phyloP scores from a whole-genome alignment of 106 monocot genomes.

The Dendrobium officinale region DNA sequence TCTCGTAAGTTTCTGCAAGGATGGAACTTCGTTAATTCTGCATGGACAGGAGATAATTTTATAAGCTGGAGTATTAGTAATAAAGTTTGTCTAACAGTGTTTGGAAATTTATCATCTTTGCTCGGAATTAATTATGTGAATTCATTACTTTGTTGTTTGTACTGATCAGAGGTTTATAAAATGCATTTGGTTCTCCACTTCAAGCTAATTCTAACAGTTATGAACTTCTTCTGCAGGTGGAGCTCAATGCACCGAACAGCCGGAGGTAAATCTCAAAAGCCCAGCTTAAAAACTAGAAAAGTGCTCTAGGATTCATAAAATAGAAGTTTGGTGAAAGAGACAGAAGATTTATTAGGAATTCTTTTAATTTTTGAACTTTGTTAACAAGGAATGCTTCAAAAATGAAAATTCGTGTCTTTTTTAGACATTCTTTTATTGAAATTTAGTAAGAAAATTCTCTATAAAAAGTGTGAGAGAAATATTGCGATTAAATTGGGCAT shows the following conservation, averaged over 20 bases:
- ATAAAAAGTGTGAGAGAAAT: no score
- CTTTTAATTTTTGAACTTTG: no score
- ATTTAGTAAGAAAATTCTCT: no score
- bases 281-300: no score
- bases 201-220: neutral
- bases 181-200: neutral
- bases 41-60: neutral
- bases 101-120: neutral
- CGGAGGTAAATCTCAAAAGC: neutral
- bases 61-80: neutral
- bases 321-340: no score
- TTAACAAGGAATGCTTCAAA: neutral
- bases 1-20: neutral
- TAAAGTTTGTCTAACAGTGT: neutral
- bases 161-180: neutral
- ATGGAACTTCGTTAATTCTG: neutral
- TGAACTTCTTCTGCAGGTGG: neutral
- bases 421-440: neutral
- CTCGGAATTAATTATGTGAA: neutral
- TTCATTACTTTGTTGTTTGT: neutral
- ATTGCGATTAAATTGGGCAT: neutral
- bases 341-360: no score
- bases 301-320: no score
- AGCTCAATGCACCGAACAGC: neutral
- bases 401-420: neutral